phyloP scores from a whole-genome alignment of 1,284 basidiomycete genomes.

The Ceratorhiza oryzae-sativae region DNA sequence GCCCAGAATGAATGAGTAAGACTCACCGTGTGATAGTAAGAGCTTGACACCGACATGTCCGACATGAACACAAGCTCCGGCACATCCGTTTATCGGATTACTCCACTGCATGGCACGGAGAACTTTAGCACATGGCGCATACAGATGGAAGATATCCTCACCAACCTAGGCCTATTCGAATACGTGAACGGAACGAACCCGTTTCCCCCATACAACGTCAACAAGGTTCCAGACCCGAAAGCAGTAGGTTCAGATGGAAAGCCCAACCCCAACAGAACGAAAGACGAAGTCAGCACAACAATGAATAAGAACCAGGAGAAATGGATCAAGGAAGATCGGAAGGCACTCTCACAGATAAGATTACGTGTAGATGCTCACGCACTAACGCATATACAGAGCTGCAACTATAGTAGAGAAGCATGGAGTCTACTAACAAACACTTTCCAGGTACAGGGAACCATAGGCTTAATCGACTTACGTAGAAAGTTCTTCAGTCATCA shows the following conservation, averaged over 20 bases:
- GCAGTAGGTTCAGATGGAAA: neutral
- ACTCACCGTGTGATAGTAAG: too few species aligned
- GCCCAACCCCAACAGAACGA: neutral
- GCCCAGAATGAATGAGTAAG: too few species aligned
- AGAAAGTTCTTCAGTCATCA: conserved; percentile 9
- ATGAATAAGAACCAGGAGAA: neutral
- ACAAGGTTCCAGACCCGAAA: neutral
- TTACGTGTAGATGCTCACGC: neutral
- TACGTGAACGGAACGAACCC: neutral
- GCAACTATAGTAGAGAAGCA: neutral
- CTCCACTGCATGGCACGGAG: neutral
- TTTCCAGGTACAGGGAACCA: neutral
- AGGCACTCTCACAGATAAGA: neutral
- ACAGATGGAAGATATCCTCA: neutral
- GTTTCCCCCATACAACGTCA: neutral
- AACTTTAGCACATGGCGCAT: conserved; percentile 6
- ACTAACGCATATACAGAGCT: conserved; percentile 13
- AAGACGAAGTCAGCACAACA: neutral
- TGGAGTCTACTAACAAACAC: neutral
- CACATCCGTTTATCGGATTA: neutral
- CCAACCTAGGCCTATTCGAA: neutral
- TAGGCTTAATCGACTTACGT: conserved; percentile 12
- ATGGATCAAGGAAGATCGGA: conserved; percentile 1
- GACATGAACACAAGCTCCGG: neutral
- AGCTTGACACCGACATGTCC: neutral